phyloP scores from a whole-genome alignment of 208 protist genomes.

The Strigomonas culicis region DNA sequence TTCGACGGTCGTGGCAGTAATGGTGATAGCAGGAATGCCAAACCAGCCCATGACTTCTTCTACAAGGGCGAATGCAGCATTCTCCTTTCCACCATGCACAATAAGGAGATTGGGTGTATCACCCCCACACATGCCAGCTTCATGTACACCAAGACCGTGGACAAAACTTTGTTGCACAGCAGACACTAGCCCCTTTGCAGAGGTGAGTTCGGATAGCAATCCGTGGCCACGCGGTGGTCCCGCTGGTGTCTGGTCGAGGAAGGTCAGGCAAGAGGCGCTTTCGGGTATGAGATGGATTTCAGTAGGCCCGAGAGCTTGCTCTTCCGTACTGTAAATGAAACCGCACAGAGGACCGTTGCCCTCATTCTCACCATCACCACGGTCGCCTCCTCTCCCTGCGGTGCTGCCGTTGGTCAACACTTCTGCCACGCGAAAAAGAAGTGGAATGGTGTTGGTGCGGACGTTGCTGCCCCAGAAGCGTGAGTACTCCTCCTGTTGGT shows the following conservation, averaged over 20 bases:
- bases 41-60: conserved; percentile 27
- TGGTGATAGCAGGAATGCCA: conserved; percentile 36
- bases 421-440: not conserved
- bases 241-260: not conserved
- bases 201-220: not conserved
- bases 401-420: too few species aligned
- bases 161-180: not conserved
- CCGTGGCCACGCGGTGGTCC: not conserved
- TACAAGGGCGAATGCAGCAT: conserved; percentile 47
- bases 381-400: too few species aligned
- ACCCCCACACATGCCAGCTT: not conserved
- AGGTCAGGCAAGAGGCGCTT: not conserved
- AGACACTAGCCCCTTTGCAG: not conserved
- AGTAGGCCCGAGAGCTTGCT: too few species aligned
- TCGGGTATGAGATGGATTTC: not conserved
- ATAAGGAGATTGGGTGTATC: conserved; percentile 36
- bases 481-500: not conserved
- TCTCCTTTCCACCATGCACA: conserved; percentile 66
- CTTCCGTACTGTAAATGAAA: too few species aligned
- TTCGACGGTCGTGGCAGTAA: conserved; percentile 37
- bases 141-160: too few species aligned
- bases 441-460: not conserved
- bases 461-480: not conserved
- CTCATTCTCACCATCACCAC: too few species aligned
- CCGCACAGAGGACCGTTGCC: too few species aligned